These are phyloP conservation scores for Taphrina sp. DNA, from an alignment of 1,139 yeast genomes.

Conservation along the genomic window DNA sequence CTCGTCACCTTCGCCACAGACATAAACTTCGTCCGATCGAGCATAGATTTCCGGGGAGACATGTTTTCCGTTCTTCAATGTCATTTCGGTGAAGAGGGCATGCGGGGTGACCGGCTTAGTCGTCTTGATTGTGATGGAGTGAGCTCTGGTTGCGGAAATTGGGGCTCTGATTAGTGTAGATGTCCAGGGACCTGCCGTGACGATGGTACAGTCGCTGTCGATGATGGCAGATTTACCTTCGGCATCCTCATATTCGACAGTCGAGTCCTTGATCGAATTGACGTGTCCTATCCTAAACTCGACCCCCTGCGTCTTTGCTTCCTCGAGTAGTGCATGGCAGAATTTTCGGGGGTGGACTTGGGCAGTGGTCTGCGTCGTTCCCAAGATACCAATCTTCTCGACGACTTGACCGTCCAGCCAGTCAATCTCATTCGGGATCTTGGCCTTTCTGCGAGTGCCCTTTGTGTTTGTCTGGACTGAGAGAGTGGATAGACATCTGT, in stretches of 20 bases:
- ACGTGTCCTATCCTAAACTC: constrained; percentile 74
- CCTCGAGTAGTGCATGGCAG: constrained; percentile 73
- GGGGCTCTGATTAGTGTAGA: constrained; percentile 88
- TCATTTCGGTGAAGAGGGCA: constrained; percentile 90
- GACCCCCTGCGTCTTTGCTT: constrained; percentile 79
- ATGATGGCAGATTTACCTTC: constrained; percentile 41
- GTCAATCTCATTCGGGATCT: constrained; percentile 68
- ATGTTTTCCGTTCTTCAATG: constrained; percentile 61
- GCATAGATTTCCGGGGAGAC: constrained; percentile 83
- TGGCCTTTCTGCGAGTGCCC: constrained; percentile 26
- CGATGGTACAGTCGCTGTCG: constrained; percentile 75
- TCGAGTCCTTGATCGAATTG: constrained; percentile 17
- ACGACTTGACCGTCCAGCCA: constrained; percentile 76
- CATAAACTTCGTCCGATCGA: constrained; percentile 90
- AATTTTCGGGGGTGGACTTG: constrained; percentile 96
- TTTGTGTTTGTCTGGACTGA: constrained; percentile 74
- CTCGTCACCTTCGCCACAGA: constrained; percentile 96
- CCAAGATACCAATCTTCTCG: constrained; percentile 73
- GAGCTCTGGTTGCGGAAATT: constrained; percentile 87
- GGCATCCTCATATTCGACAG: constrained; percentile 17
- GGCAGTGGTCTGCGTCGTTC: constrained; percentile 86
- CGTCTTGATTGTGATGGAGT: constrained; percentile 88
- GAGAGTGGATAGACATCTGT: constrained; percentile 80
- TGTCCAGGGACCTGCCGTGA: too few species aligned
- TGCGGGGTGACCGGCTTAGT: constrained; percentile 72